Evolutionary conservation across 768 basidiomycete genomes (phyloP).

Genomic region (Pleurotus platypus): DNA sequence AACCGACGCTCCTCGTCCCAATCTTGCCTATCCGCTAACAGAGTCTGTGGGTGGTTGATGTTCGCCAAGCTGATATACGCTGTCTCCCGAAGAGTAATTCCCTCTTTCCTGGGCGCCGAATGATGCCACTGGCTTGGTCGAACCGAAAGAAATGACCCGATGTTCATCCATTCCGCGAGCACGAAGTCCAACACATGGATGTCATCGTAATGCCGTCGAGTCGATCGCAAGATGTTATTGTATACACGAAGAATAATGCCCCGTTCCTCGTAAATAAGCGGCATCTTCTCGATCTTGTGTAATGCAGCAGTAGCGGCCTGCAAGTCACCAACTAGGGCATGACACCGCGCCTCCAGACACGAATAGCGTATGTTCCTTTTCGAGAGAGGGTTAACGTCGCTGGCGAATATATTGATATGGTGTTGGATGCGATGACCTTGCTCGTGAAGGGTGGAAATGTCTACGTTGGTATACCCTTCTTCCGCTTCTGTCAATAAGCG

Average conservation of each 20-base stretch:
- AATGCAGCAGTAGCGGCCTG: slow-evolving; percentile 27
- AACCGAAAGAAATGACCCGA: slow-evolving; percentile 20
- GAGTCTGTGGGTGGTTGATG: slow-evolving; percentile 26
- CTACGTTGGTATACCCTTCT: slow-evolving; percentile 11
- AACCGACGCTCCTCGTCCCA: slow-evolving; percentile 24
- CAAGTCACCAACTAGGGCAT: slow-evolving; percentile 33
- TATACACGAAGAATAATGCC: slow-evolving; percentile 25
- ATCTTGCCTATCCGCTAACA: slow-evolving; percentile 18
- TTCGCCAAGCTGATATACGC: slow-evolving; percentile 15
- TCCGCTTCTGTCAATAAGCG: slow-evolving; percentile 25
- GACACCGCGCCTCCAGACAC: slow-evolving; percentile 27
- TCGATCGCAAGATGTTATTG: slow-evolving; percentile 32
- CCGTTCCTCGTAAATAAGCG: slow-evolving; percentile 17
- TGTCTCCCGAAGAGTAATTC: slow-evolving; percentile 11
- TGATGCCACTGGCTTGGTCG: background rate
- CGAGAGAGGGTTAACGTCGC: slow-evolving; percentile 17
- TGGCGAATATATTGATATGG: slow-evolving; percentile 24
- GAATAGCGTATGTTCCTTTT: slow-evolving; percentile 14
- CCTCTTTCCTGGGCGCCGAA: background rate
- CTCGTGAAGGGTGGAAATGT: slow-evolving; percentile 18
- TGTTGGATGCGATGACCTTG: slow-evolving; percentile 36
- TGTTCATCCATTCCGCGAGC: slow-evolving; percentile 31
- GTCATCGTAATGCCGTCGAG: slow-evolving; percentile 27
- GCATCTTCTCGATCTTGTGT: slow-evolving; percentile 18
- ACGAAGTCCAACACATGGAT: slow-evolving; percentile 33